phyloP scores from a whole-genome alignment of 371 early-diverging fungal genomes.

The Syncephalastrum sp. region DNA sequence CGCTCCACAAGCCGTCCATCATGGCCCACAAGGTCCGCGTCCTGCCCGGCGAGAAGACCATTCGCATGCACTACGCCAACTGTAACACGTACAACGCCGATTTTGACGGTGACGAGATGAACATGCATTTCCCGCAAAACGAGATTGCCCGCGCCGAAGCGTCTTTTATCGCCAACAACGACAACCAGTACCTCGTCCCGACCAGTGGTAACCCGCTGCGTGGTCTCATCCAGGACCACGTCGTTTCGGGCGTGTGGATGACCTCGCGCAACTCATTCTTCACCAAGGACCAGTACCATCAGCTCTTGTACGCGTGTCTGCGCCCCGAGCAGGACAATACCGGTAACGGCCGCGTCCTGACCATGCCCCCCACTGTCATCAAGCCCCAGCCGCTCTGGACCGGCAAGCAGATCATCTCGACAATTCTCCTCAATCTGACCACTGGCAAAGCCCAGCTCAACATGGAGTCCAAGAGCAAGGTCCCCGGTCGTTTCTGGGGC shows the following conservation, averaged over 20 bases:
- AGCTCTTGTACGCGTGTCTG: slow-evolving; percentile 87
- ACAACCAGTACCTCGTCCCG: slow-evolving; percentile 97
- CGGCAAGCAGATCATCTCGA: slow-evolving; percentile 97
- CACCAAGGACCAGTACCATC: slow-evolving; percentile 89
- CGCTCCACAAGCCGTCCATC: slow-evolving; percentile 99
- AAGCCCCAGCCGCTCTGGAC: slow-evolving; percentile 94
- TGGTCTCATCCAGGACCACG: slow-evolving; percentile 99
- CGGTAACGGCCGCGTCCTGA: slow-evolving; percentile 74
- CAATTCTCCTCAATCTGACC: slow-evolving; percentile 86
- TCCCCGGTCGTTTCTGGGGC: slow-evolving; percentile 90
- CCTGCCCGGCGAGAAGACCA: slow-evolving; percentile 97
- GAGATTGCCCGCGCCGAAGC: slow-evolving; percentile 97
- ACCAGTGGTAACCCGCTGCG: slow-evolving; percentile 98
- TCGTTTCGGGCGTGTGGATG: slow-evolving; percentile 96
- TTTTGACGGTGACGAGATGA: slow-evolving; percentile 99
- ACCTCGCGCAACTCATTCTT: slow-evolving; percentile 91
- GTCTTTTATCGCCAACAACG: slow-evolving; percentile 92
- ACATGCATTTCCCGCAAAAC: slow-evolving; percentile 99
- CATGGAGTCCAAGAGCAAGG: slow-evolving; percentile 84
- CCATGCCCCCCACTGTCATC: slow-evolving; percentile 82
- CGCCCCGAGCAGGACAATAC: slow-evolving; percentile 73
- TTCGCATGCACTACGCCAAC: slow-evolving; percentile 99
- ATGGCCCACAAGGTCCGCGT: slow-evolving; percentile 99
- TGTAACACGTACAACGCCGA: slow-evolving; percentile 99
- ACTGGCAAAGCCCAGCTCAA: slow-evolving; percentile 76